Evolutionary conservation across 179 eudicot species (phyloP).

Genomic region (Silene coronaria): DNA sequence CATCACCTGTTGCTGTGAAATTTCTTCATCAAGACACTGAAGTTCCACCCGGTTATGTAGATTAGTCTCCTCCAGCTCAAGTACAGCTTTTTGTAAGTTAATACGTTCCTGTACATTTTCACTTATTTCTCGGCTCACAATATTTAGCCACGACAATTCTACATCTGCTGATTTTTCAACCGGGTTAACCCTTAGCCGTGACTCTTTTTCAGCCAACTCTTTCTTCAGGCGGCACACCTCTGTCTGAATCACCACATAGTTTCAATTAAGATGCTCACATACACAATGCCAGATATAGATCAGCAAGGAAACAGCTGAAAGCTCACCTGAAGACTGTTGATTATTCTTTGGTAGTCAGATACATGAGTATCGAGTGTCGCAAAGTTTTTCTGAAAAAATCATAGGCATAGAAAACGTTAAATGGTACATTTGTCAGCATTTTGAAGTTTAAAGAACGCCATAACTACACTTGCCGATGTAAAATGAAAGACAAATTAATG

Average conservation of each 20-base stretch:
- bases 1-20: conserved; percentile 64
- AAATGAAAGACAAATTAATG: too few relatives aligned
- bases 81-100: conserved; percentile 75
- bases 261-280: conserved; percentile 1
- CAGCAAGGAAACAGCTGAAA: not conserved
- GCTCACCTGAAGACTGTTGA: conserved; percentile 71
- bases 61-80: conserved; percentile 78
- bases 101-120: conserved; percentile 86
- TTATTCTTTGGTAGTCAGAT: conserved; percentile 82
- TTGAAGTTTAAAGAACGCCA: too few relatives aligned
- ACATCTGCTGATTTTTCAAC: conserved; percentile 55
- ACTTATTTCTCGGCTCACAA: conserved; percentile 67
- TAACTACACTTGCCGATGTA: too few relatives aligned
- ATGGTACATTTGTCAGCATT: too few relatives aligned
- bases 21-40: conserved; percentile 71
- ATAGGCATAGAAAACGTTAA: not conserved
- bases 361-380: conserved; percentile 64
- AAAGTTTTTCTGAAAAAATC: conserved; percentile 58
- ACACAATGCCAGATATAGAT: conserved; percentile 6
- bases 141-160: conserved; percentile 64
- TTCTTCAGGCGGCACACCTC: conserved; percentile 67
- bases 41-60: conserved; percentile 61
- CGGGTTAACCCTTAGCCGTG: conserved; percentile 51
- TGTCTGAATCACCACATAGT: conserved; percentile 33
- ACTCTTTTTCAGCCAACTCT: conserved; percentile 65